These are phyloP conservation scores for Oryza australiensis DNA, from an alignment of 176 grass and related monocot species.

Conservation along the genomic window DNA sequence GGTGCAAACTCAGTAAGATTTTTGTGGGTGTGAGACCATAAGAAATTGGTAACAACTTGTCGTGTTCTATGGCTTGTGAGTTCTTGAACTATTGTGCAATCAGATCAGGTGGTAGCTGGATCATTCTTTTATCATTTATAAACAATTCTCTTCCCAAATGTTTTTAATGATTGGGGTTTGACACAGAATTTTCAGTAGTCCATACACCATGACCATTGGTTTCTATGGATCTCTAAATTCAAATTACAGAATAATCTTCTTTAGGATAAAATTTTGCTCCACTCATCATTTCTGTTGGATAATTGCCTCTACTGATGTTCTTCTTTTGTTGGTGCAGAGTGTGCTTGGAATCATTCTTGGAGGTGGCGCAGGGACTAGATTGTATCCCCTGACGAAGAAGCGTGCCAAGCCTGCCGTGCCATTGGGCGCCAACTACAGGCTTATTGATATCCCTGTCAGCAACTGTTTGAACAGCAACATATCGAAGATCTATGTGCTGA, in stretches of 20 bases:
- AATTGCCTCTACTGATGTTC: conserved; percentile 16
- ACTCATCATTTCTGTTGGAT: conserved; percentile 12
- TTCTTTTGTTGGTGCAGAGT: conserved; percentile 62
- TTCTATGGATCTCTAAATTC: neutral
- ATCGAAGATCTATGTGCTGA: conserved; percentile 94
- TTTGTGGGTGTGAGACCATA: neutral
- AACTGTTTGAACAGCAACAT: conserved; percentile 97
- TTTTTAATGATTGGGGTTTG: neutral
- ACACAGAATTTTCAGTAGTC: neutral
- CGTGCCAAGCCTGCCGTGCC: conserved; percentile 96
- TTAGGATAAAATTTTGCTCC: neutral
- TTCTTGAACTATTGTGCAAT: neutral
- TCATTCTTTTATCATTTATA: conserved; percentile 15
- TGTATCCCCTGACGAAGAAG: conserved; percentile 96
- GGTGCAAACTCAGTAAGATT: neutral
- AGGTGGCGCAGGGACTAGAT: conserved; percentile 86
- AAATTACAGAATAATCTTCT: neutral
- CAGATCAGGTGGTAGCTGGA: neutral
- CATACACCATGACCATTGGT: neutral
- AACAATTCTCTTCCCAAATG: conserved; percentile 7
- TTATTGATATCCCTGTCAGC: conserved; percentile 98
- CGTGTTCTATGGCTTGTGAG: neutral
- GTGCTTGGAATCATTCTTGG: conserved; percentile 99
- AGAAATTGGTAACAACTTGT: conserved; percentile 9
- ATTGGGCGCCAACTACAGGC: conserved; percentile 89